Evolutionary conservation across 345 rosid species (phyloP).

Genomic region (Pelargonium nanum): DNA sequence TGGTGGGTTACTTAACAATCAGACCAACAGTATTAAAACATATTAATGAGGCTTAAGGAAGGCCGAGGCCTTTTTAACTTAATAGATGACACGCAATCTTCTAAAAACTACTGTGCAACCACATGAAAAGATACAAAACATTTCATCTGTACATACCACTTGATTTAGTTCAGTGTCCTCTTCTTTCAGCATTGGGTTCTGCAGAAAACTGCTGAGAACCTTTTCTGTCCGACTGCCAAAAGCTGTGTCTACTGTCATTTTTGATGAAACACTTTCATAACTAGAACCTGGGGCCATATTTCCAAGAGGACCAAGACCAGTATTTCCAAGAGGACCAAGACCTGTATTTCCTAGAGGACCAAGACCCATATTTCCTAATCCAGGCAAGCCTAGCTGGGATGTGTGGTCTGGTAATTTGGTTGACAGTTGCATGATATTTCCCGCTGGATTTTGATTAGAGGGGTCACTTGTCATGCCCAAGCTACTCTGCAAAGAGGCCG

Average conservation of each 20-base stretch:
- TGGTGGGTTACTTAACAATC: too few relatives aligned
- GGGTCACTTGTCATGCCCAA: constrained; percentile 23
- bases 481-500: constrained; percentile 34
- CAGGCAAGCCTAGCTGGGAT: constrained; percentile 25
- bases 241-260: constrained; percentile 22
- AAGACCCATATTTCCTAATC: constrained; percentile 15
- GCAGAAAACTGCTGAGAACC: constrained; percentile 57
- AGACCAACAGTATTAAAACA: too few relatives aligned
- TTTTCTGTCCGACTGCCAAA: constrained; percentile 68
- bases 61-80: background rate
- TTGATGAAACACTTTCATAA: constrained; percentile 14
- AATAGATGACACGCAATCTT: background rate
- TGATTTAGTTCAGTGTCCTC: constrained; percentile 31
- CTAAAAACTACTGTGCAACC: background rate
- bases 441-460: constrained; percentile 28
- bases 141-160: constrained; percentile 24
- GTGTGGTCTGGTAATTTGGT: constrained; percentile 25
- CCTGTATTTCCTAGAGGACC: background rate
- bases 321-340: background rate
- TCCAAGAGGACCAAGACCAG: constrained; percentile 3
- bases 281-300: constrained; percentile 17
- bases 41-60: too few relatives aligned
- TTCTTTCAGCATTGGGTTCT: constrained; percentile 49
- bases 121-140: background rate
- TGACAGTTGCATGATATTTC: constrained; percentile 28